Evolutionary conservation across 352 stramenopile species (phyloP), one percentile per base, ranked within the genome.

Genomic region (Hyaloperonospora arabidopsidis): DNA sequence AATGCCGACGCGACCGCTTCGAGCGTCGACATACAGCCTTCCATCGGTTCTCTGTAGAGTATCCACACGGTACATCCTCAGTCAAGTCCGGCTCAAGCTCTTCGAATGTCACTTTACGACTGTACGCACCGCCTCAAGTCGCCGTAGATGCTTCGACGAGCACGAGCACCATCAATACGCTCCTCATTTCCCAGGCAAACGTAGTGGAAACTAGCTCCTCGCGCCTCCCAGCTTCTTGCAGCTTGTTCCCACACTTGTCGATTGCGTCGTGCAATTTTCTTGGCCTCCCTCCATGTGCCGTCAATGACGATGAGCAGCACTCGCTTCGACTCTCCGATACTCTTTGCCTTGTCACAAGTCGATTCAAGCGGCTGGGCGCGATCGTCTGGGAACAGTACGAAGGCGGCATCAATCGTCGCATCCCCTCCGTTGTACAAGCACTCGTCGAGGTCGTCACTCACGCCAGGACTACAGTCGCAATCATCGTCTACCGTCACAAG

Each of bases 271-370:
- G 82, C 68, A 28, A 91, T 81, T 57, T 86, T 84, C 70, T 89
- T 92, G 53, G 81, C 81, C 47, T 92, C 75, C 13, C 72, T 84
- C 81, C 81, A 92, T 45, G 81, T 92, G 44, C 81, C 81, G 36
- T 92, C 81, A 19, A 92, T 64, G 48, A 77, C 81, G 0, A 92
- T 57, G 1, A 92, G 67, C 57, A 87, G 62, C 43, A 68, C 59
- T 3, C 47, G 61, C 19, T 56, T 54, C 15, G 15, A 13, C 39
- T 14, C 18, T 8, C 8, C 19, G 1, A 8, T 19, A 11, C 10
- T 44, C 35, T n/a, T 34, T 19, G 32, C 23, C 0, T 32, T 34
- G 1, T 11, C 41, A 8, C 15, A 41, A 21, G 36, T 54, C 1
- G 21, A 25, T 17, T 39, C 38, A 7, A 83, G 49, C 4, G 65